Base-by-base conservation (phyloP, 2,329 filamentous ascomycete species). In the Neophaeococcomyces mojaviensis region DNA sequence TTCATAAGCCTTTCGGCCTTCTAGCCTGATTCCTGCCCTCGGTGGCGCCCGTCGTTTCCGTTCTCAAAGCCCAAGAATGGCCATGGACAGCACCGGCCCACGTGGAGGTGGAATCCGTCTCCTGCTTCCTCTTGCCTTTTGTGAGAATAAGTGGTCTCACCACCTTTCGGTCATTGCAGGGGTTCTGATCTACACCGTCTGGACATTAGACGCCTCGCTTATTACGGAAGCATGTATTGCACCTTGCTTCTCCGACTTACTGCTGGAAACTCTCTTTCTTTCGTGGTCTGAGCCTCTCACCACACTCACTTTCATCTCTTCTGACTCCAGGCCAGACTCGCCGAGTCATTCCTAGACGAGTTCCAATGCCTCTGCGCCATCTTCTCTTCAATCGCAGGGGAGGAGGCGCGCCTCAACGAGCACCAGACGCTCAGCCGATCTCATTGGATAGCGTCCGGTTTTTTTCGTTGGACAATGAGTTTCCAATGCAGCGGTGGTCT, bases 381-480 rank as follows among this genome's bases (percentile, higher is more conserved):
- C 22, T 44, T 20, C 33, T 44, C 8, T 44, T 44, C 33, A 44
- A 44, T 20, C 36, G 24, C 15, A 12, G 41, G 33, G 37, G 26
- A n/a, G 41, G 41, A 30, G 41, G 32, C 30, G 24, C 24, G 24
- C 41, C 41, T 37, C 32, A 44, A 16, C 32, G 41, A n/a, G 32
- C 41, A 10, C 32, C 41, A 9, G 41, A 44, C 32, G 32, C 35
- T 18, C 41, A 26, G 30, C 19, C 32, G 20, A 10, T 22, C 20
- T 36, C 32, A 16, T 24, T 44, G 13, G 40, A 34, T 9, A 22
- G 16, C 16, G 16, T 18, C 18, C 30, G 32, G 18, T 43, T 16
- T 32, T 43, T 43, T 30, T 43, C 40, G 5, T 32, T 43, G 16
- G 40, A 43, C 32, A 36, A 28, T 22, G 41, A 44, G 33, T 36